Evolutionary conservation across 2,329 filamentous ascomycete species (phyloP), one percentile per base, ranked within the genome.

Genomic region (Apiospora phragmitis): DNA sequence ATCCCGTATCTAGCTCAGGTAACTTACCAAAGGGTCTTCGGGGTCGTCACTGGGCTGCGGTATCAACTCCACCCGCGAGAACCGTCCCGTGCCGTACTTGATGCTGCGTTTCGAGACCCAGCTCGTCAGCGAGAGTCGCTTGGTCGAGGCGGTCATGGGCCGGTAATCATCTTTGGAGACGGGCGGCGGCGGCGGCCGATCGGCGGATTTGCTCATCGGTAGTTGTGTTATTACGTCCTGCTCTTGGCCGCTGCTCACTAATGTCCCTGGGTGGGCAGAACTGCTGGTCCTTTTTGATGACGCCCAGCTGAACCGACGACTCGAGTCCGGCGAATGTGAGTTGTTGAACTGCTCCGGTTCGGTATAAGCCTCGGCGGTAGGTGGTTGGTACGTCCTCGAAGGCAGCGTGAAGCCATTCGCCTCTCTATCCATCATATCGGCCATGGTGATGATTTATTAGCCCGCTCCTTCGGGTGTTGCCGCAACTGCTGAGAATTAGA

Each of bases 21-120:
- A 12, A 77, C 84, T 69, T 80, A 88, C 87, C 77, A 89, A 74
- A 68, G 88, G 88, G 76, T 90, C 88, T 32, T 85, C 81, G 0
- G 82, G 80, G 69, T 88, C 85, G 70, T 88, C 85, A 69, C 86
- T 89, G 0, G 88, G 87, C 76, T 88, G 87, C 3, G 88, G 88
- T 12, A 86, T 83, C 65, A 88, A 78, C 76, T 88, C 86, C 7
- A 85, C 78, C 18, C 77, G 75, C 2, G 82, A 77, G 70, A 83
- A 75, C 69, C 81, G 85, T 0, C 85, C 85, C 32, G 74, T 81
- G 9, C 82, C 85, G 71, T 86, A 86, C 76, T 87, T 87, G 74
- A 86, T 82, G 18, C 79, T 77, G 67, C 81, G 79, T 65, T 76
- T 80, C 43, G 77, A 79, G 21, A 72, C 72, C n/a, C 77, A 73